Percentiles rank a stretch among this genome's conserved stretches.
phyloP scores from a whole-genome alignment of 2,329 filamentous ascomycete genomes.

The Myotisia sp. region DNA sequence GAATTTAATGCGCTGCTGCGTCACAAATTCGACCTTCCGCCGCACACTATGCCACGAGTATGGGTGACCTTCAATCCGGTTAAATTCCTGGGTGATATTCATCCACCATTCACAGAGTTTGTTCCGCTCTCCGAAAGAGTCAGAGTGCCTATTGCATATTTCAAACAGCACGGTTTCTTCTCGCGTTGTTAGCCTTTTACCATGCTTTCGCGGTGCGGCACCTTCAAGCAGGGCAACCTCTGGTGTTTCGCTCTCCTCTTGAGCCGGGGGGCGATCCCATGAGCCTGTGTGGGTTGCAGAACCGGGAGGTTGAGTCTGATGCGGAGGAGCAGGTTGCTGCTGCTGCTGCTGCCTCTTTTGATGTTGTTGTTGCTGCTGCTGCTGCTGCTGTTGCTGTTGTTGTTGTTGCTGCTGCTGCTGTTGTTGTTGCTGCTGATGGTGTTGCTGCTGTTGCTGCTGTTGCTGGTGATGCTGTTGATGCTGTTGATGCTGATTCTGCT shows the following conservation, averaged over 20 bases:
- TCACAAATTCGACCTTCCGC: constrained; percentile 28
- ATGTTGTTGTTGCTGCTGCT: not conserved
- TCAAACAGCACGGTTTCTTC: constrained; percentile 29
- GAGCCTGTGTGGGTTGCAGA: not conserved
- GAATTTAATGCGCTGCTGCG: constrained; percentile 29
- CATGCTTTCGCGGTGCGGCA: constrained; percentile 18
- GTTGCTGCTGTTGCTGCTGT: constrained; percentile 6
- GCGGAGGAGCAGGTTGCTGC: not conserved
- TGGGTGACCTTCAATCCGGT: constrained; percentile 23
- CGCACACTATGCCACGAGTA: constrained; percentile 32
- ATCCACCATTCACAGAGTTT: constrained; percentile 32
- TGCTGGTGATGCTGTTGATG: constrained; percentile 7
- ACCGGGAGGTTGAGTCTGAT: constrained; percentile 1
- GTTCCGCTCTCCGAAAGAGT: constrained; percentile 26
- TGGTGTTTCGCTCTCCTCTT: constrained; percentile 7
- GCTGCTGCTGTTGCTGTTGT: constrained; percentile 3
- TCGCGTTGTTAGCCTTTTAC: constrained; percentile 26
- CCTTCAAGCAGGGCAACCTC: constrained; percentile 9
- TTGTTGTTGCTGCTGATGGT: constrained; percentile 9
- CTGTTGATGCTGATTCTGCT: constrained; percentile 5
- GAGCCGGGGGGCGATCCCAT: constrained; percentile 2
- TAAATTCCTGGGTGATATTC: constrained; percentile 26
- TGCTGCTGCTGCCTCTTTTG: not conserved
- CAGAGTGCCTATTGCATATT: constrained; percentile 26
- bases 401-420: constrained; percentile 10